These are phyloP conservation scores for Lycium ferocissimum DNA, from an alignment of 257 asterid genomes.

Conservation along the genomic window DNA sequence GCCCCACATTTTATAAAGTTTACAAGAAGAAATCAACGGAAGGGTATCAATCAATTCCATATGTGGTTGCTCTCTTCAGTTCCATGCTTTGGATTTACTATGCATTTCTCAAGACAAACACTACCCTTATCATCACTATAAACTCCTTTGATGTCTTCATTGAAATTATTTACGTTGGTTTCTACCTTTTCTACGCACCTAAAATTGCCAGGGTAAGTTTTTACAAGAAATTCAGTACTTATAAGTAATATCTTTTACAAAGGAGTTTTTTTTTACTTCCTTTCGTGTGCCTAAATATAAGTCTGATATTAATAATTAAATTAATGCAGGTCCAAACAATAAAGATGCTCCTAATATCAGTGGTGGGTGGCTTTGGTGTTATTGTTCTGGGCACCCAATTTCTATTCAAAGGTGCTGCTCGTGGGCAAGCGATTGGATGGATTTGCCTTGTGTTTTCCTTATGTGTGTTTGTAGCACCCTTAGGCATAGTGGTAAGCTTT, in stretches of 20 bases:
- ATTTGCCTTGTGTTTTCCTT: constrained; percentile 65
- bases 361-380: constrained; percentile 56
- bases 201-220: constrained; percentile 50
- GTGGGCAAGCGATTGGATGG: constrained; percentile 63
- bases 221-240: not conserved
- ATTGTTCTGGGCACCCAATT: constrained; percentile 48
- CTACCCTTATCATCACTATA: constrained; percentile 71
- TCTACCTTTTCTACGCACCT: constrained; percentile 60
- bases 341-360: constrained; percentile 44
- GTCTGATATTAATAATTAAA: no score
- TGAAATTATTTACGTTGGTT: constrained; percentile 55
- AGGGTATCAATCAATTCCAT: constrained; percentile 68
- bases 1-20: constrained; percentile 63
- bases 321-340: constrained; percentile 50
- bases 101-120: constrained; percentile 62
- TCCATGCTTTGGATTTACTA: constrained; percentile 79
- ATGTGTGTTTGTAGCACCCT: constrained; percentile 74
- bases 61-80: constrained; percentile 62
- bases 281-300: not conserved
- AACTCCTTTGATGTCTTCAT: constrained; percentile 65
- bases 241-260: not conserved
- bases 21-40: constrained; percentile 66
- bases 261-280: not conserved
- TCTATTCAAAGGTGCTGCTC: constrained; percentile 45
- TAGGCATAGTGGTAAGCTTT: constrained; percentile 50